phyloP scores from a whole-genome alignment of 2,329 filamentous ascomycete genomes.

The Rutstroemia sp. region DNA sequence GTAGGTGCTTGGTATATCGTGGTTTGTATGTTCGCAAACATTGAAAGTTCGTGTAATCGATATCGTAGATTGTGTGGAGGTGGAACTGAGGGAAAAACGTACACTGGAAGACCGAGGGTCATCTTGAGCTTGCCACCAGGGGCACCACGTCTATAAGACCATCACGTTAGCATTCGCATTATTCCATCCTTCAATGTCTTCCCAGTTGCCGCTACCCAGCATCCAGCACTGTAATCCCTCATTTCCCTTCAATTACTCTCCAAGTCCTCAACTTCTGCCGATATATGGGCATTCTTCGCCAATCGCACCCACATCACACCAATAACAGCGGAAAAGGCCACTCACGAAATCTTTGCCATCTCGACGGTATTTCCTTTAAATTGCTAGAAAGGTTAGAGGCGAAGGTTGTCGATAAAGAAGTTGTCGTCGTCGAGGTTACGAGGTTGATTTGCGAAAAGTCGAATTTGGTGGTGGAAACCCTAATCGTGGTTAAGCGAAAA shows the following conservation, averaged over 20 bases:
- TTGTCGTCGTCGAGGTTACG: conserved; percentile 14
- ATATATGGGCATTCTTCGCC: neutral
- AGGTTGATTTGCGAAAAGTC: conserved; percentile 13
- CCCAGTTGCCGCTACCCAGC: neutral
- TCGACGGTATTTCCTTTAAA: conserved; percentile 36
- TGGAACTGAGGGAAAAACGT: conserved; percentile 43
- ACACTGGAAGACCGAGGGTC: conserved; percentile 99
- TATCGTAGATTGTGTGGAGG: conserved; percentile 20
- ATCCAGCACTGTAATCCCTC: neutral
- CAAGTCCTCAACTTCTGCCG: neutral
- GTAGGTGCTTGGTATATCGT: neutral
- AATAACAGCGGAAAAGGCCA: conserved; percentile 25
- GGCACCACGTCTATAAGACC: conserved; percentile 63
- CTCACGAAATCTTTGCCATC: conserved; percentile 61
- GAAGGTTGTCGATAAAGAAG: conserved; percentile 11
- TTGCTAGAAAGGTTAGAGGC: conserved; percentile 26
- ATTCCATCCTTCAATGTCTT: neutral
- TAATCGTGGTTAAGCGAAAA: conserved; percentile 26
- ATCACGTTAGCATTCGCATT: conserved; percentile 15
- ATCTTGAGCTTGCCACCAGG: conserved; percentile 99
- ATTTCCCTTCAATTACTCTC: neutral
- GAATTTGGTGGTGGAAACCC: conserved; percentile 20
- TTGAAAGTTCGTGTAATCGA: conserved; percentile 23
- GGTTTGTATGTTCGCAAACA: neutral
- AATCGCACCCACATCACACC: neutral